A percentile compares a stretch with the other conserved stretches of the same genome.
These are phyloP conservation scores for Lactuca sativa DNA, from an alignment of 129 eudicot genomes.

Conservation along the genomic window DNA sequence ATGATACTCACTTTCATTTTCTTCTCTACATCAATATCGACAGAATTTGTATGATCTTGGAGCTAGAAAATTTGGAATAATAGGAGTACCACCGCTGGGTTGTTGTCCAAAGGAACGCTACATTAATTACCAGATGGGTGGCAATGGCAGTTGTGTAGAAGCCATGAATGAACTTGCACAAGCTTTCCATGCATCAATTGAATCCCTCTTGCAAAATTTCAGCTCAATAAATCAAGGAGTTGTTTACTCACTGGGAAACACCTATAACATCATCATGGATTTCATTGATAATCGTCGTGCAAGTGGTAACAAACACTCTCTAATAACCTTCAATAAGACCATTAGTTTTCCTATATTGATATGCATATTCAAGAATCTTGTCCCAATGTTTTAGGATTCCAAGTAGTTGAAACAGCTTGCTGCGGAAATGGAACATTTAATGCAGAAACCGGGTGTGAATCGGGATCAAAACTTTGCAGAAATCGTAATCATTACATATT, in stretches of 20 bases:
- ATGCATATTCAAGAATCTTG: background rate
- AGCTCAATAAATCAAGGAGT: conserved; percentile 25
- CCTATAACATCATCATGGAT: conserved; percentile 29
- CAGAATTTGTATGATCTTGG: conserved; percentile 39
- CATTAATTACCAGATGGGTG: background rate
- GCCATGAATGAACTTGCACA: conserved; percentile 28
- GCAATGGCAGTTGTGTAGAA: conserved; percentile 25
- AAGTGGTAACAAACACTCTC: conserved; percentile 16
- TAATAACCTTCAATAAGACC: background rate
- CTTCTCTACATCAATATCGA: background rate
- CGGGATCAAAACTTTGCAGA: conserved; percentile 20
- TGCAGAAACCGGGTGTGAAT: conserved; percentile 20
- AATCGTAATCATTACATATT: conserved; percentile 34
- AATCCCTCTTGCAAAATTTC: conserved; percentile 22
- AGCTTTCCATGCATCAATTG: conserved; percentile 28
- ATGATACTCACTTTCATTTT: background rate
- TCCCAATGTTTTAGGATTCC: conserved; percentile 31
- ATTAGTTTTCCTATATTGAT: background rate
- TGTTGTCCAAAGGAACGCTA: conserved; percentile 29
- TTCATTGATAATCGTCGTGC: conserved; percentile 28
- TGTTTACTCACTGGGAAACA: conserved; percentile 34
- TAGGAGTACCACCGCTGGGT: conserved; percentile 39
- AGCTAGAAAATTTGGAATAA: conserved; percentile 38
- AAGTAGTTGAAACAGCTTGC: conserved; percentile 32
- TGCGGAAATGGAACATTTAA: conserved; percentile 43